A percentile compares a stretch with the other conserved stretches of the same genome.
These are phyloP conservation scores for Leccinum disarticulatum DNA, from an alignment of 768 basidiomycete genomes.

Conservation along the genomic window DNA sequence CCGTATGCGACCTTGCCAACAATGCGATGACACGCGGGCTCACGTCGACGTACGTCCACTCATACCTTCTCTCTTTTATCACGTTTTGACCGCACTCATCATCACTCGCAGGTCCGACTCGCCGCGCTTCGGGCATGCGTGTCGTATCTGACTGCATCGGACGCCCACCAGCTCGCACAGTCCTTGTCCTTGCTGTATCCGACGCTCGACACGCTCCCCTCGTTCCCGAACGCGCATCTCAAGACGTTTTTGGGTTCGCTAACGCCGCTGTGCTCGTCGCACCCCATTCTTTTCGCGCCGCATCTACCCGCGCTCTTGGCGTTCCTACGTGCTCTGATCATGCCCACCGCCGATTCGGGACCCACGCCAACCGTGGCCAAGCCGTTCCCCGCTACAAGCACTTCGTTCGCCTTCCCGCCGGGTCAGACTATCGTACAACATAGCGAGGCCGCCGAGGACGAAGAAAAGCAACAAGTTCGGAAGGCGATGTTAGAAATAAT, in stretches of 20 bases:
- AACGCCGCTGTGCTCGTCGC: constrained; percentile 66
- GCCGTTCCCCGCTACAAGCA: constrained; percentile 37
- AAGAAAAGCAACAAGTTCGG: constrained; percentile 68
- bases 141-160: constrained; percentile 64
- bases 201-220: constrained; percentile 73
- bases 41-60: constrained; percentile 56
- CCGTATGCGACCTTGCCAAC: constrained; percentile 73
- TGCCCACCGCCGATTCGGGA: constrained; percentile 56
- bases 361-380: constrained; percentile 54
- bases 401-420: constrained; percentile 43
- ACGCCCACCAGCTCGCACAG: constrained; percentile 59
- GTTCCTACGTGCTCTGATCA: constrained; percentile 71
- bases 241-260: constrained; percentile 67
- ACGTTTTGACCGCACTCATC: background rate
- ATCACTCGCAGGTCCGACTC: constrained; percentile 56
- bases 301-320: constrained; percentile 67
- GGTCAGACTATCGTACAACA: constrained; percentile 19
- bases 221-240: constrained; percentile 52
- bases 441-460: constrained; percentile 45
- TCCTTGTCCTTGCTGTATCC: constrained; percentile 61
- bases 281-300: constrained; percentile 70
- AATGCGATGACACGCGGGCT: constrained; percentile 69
- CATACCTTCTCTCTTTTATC: background rate
- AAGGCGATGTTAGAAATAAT: constrained; percentile 81
- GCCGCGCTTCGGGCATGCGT: constrained; percentile 71